Percentiles rank a stretch among this genome's conserved stretches.
Evolutionary conservation across 176 grass and related monocot species (phyloP).

Genomic region (Ensete glaucum): DNA sequence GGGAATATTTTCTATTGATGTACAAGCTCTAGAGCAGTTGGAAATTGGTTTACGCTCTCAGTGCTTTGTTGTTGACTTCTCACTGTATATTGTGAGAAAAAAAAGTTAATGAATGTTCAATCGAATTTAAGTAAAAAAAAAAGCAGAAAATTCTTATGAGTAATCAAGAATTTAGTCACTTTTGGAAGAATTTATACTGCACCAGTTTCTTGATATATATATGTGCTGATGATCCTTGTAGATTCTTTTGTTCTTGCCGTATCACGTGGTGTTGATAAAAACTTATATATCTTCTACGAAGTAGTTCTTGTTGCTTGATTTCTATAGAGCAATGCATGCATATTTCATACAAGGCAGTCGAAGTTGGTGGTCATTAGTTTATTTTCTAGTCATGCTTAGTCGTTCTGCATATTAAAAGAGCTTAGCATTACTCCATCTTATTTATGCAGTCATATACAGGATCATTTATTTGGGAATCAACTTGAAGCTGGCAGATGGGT

Average conservation of each 20-base stretch:
- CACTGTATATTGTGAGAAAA: not conserved
- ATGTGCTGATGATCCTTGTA: not conserved
- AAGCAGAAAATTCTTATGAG: not conserved
- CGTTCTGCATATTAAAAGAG: not conserved
- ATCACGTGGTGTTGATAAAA: not conserved
- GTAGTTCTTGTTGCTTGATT: too few relatives aligned
- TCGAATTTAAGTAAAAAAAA: not conserved
- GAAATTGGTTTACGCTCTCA: not conserved
- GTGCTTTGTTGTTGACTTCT: not conserved
- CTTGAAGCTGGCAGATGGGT: constrained; percentile 22
- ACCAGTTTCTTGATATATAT: not conserved
- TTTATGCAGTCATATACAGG: not conserved
- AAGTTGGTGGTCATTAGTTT: not conserved
- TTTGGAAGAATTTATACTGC: not conserved
- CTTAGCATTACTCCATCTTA: not conserved
- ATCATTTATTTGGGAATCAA: not conserved
- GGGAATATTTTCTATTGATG: not conserved
- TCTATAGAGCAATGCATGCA: too few relatives aligned
- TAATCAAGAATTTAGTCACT: not conserved
- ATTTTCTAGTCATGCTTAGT: not conserved
- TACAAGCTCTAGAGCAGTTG: not conserved
- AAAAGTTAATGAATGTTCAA: not conserved
- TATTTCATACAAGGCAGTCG: not conserved
- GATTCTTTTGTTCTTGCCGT: not conserved
- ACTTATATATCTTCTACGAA: too few relatives aligned